Conservation (phyloP, 148 eudicot genomes). For the Chenopodium quinoa region DNA sequence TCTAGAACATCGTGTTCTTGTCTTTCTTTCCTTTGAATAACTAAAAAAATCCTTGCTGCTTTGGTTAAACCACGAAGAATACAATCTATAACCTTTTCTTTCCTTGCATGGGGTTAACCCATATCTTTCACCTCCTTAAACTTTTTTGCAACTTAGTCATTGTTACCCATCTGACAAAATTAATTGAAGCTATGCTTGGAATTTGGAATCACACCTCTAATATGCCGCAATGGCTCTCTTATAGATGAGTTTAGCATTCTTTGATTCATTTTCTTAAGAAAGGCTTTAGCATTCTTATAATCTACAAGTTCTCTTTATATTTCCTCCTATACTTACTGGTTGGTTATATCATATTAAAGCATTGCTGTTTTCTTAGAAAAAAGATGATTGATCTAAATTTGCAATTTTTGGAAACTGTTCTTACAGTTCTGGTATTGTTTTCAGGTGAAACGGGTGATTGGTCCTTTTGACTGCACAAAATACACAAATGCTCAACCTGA, state of each 20-base stretch:
- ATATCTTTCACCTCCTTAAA: background rate
- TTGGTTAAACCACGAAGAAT: background rate
- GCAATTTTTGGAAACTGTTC: background rate
- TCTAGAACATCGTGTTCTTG: no score
- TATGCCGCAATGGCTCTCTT: background rate
- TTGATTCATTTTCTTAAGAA: background rate
- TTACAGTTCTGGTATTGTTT: slow-evolving; percentile 20
- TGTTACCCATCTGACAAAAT: background rate
- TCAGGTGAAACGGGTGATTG: slow-evolving; percentile 80
- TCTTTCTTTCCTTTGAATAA: background rate
- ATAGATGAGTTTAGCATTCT: background rate
- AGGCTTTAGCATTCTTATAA: no score
- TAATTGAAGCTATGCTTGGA: background rate
- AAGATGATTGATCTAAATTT: background rate
- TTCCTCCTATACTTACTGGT: background rate
- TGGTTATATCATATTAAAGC: background rate
- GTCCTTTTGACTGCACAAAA: slow-evolving; percentile 94
- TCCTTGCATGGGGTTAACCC: background rate
- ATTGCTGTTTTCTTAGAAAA: background rate
- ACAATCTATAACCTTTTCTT: background rate
- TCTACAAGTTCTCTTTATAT: background rate
- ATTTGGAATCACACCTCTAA: background rate
- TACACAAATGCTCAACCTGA: slow-evolving; percentile 39
- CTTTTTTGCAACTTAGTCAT: background rate
- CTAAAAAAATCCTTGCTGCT: background rate